A percentile compares a stretch with the other conserved stretches of the same genome.
These are phyloP conservation scores for Trematosphaeria pertusa DNA, from an alignment of 2,329 filamentous ascomycete genomes.

Conservation along the genomic window DNA sequence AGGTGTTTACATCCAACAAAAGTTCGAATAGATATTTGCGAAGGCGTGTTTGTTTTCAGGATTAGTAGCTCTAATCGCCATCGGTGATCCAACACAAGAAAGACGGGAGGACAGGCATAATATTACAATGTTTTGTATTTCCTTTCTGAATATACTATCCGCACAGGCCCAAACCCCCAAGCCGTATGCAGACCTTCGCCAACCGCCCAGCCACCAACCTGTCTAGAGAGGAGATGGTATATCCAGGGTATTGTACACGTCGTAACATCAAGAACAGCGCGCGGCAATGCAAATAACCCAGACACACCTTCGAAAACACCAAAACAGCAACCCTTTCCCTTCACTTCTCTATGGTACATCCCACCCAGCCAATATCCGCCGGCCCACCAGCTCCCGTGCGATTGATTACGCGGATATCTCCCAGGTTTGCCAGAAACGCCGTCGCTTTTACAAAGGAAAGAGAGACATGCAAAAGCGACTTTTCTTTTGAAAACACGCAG, in stretches of 20 bases:
- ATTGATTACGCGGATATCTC: constrained; percentile 4
- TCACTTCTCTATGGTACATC: constrained; percentile 7
- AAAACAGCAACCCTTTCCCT: constrained; percentile 15
- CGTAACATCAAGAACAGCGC: constrained; percentile 3
- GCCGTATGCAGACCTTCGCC: not conserved
- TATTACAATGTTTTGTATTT: too few relatives aligned
- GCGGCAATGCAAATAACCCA: constrained; percentile 18
- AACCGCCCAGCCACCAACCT: constrained; percentile 4
- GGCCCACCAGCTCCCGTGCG: not conserved
- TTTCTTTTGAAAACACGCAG: constrained; percentile 3
- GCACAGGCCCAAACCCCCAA: too few relatives aligned
- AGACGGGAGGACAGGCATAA: too few relatives aligned
- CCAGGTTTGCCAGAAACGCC: constrained; percentile 25
- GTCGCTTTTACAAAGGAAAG: constrained; percentile 25
- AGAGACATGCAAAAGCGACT: constrained; percentile 24
- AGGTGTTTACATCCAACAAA: too few relatives aligned
- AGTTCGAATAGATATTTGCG: too few relatives aligned
- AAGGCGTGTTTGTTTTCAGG: too few relatives aligned
- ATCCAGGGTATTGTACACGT: constrained; percentile 45
- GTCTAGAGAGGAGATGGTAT: constrained; percentile 48
- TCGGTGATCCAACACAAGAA: too few relatives aligned
- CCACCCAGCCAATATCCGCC: constrained; percentile 5
- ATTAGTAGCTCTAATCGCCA: too few relatives aligned
- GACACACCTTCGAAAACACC: constrained; percentile 22
- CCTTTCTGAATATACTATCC: too few relatives aligned